A percentile compares a stretch with the other conserved stretches of the same genome.
Conservation (phyloP, 1,139 yeast genomes). For the Taphrina flavorubra region DNA sequence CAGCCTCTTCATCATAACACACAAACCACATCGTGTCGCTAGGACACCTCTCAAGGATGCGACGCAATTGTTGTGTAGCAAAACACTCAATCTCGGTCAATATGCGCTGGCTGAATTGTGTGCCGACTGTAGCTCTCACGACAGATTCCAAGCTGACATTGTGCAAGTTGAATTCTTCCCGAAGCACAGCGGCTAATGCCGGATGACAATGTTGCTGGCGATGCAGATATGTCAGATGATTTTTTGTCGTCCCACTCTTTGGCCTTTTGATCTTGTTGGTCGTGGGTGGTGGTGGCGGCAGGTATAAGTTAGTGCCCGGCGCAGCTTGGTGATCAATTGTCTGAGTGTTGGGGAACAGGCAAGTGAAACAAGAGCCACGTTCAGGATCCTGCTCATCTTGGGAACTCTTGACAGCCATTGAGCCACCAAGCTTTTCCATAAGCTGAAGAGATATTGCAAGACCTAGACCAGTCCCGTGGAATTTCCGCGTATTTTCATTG, state of each 20-base stretch:
- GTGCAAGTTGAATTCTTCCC: constrained; percentile 7
- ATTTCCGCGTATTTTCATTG: constrained; percentile 87
- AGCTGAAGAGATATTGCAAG: constrained; percentile 83
- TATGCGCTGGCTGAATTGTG: constrained; percentile 7
- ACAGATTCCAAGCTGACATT: background rate
- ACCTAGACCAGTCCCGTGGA: constrained; percentile 56
- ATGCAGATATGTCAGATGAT: constrained; percentile 1
- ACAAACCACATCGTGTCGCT: constrained; percentile 17
- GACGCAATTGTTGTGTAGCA: constrained; percentile 4
- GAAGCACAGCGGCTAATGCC: background rate
- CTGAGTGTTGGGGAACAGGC: constrained; percentile 20
- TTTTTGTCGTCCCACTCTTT: background rate
- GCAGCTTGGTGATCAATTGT: background rate
- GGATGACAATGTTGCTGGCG: constrained; percentile 16
- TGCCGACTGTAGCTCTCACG: background rate
- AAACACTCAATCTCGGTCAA: constrained; percentile 23
- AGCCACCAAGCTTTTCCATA: constrained; percentile 87
- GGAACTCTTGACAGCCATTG: constrained; percentile 74
- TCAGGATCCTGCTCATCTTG: constrained; percentile 24
- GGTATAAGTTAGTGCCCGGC: constrained; percentile 12
- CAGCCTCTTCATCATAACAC: constrained; percentile 27
- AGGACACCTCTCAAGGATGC: background rate
- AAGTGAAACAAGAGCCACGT: constrained; percentile 25
- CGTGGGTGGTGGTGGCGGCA: background rate
- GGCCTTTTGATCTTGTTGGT: background rate